Base-by-base conservation (phyloP, 345 rosid species). In the Triadica sebifera region DNA sequence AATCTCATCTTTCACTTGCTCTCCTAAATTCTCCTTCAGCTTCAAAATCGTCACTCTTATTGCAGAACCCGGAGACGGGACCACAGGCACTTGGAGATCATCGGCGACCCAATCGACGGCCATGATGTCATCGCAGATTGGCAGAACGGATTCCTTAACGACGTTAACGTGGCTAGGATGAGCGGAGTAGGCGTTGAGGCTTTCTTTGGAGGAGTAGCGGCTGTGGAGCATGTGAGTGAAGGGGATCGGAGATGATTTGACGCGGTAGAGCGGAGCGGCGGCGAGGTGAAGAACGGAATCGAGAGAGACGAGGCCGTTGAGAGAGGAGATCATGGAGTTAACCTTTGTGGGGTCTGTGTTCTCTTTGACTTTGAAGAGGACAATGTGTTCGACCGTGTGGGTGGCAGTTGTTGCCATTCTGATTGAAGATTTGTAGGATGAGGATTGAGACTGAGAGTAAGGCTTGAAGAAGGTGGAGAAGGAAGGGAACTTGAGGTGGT, bases 221-320 rank as follows among this genome's bases (percentile, higher is more conserved):
- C 93, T 89, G 84, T 94, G 96, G 60, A 94, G 97, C 80, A 90
- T 77, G 87, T 94, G 98, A 20, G 96, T 90, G 82, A 92, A 94
- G 65, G 71, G 65, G 76, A 81, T 76, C 74, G 71, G 66, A 0
- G 94, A 81, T 24, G 87, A 87, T 12, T 74, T 74, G 39, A 70
- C 77, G 53, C 88, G 86, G 81, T 75, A 77, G 73, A 92, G 73
- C 0, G 94, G 89, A 46, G 84, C 93, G 65, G 88, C 86, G 75
- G 86, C 67, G 70, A 94, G 80, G 83, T 91, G 88, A 73, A 90
- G 85, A 20, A 90, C 98, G 1, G 78, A 41, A 76, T 85, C 86
- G 59, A 92, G 87, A 3, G 87, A 79, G 70, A 57, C 52, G 13
- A 94, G 88, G 75, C 78, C 83, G 79, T 85, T 85, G 75, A 94